Base-by-base conservation (phyloP, 495 filamentous ascomycete species). In the Penicillium manginii region DNA sequence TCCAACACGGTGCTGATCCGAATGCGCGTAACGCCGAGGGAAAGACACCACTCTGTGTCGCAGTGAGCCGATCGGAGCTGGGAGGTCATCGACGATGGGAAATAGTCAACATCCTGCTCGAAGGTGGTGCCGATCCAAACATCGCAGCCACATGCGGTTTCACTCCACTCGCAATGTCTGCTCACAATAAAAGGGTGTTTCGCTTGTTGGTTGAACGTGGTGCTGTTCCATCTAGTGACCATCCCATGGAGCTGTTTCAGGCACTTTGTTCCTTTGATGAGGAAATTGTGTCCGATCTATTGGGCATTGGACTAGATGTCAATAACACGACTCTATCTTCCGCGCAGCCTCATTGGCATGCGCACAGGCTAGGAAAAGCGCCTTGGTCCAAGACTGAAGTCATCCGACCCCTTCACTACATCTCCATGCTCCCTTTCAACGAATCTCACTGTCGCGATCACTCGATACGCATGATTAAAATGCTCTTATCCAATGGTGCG, bases 1-100 rank as follows among this genome's bases (percentile, higher is more conserved):
- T 82, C 2, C 32, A 73, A n/a, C 62, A 69, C 1, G 73, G 73
- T n/a, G 75, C 77, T 9, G 66, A 80, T 49, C 60, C 71, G n/a
- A 68, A 76, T 3, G 43, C 67, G 11, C 65, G 65, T 4, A 67
- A 80, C 50, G 48, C 55, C 2, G 31, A 65, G 1, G 78, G 77
- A 1, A 51, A 68, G 22, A 82, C 79, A 22, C 73, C 79, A 1
- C 42, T 83, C 15, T 70, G 73, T 32, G 49, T 64, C n/a, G 78
- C 79, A 2, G 64, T 79, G 2, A 14, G 11, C 15, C 10, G 18
- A 39, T 40, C 40, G 23, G 59, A 55, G 22, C 39, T 42, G 4
- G 39, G 39, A 15, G 54, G 57, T 11, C 54, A 60, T 15, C 58
- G 56, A n/a, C 60, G 68, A 45, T 39, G 35, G 29, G 63, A 66